Percentiles rank a stretch among this genome's conserved stretches.
Conservation (phyloP, 2,329 filamentous ascomycete species). For the Colletotrichum sp. region DNA sequence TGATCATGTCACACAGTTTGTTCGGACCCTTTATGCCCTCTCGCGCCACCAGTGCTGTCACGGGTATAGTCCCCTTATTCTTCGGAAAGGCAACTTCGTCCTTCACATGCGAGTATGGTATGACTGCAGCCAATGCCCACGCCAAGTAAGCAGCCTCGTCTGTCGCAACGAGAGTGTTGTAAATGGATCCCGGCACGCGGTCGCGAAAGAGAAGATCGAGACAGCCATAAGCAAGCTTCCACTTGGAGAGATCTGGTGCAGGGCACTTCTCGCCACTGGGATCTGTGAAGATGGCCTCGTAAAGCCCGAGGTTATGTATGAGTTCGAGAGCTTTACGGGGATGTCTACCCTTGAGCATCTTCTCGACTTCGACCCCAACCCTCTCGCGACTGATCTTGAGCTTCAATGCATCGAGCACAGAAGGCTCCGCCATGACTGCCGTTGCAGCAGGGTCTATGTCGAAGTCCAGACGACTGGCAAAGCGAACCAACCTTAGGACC, state of each 20-base stretch:
- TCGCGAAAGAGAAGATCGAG: slow-evolving; percentile 57
- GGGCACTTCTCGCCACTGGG: slow-evolving; percentile 59
- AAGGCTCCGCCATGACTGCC: slow-evolving; percentile 75
- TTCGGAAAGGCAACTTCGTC: slow-evolving; percentile 27
- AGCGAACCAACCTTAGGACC: slow-evolving; percentile 85
- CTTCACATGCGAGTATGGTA: slow-evolving; percentile 73
- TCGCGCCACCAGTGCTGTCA: slow-evolving; percentile 68
- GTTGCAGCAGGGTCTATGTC: slow-evolving; percentile 74
- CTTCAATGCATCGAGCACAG: slow-evolving; percentile 80
- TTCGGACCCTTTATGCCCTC: slow-evolving; percentile 84
- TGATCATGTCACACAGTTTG: slow-evolving; percentile 72
- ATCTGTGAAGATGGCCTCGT: slow-evolving; percentile 76
- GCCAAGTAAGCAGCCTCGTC: slow-evolving; percentile 72
- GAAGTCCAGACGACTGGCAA: slow-evolving; percentile 85
- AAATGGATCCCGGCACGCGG: slow-evolving; percentile 51
- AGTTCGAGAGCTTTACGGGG: slow-evolving; percentile 67
- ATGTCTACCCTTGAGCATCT: slow-evolving; percentile 79
- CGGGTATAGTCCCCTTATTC: slow-evolving; percentile 48
- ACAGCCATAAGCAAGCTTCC: slow-evolving; percentile 68
- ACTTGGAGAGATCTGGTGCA: slow-evolving; percentile 63
- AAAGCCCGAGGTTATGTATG: slow-evolving; percentile 71
- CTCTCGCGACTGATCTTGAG: slow-evolving; percentile 92
- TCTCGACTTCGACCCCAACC: slow-evolving; percentile 85
- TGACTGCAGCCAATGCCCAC: slow-evolving; percentile 78
- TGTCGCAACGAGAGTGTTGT: slow-evolving; percentile 62